Evolutionary conservation across 805 yeast genomes (phyloP), one percentile per base, ranked within the genome.

Genomic region (Zygotorulaspora danielsina): DNA sequence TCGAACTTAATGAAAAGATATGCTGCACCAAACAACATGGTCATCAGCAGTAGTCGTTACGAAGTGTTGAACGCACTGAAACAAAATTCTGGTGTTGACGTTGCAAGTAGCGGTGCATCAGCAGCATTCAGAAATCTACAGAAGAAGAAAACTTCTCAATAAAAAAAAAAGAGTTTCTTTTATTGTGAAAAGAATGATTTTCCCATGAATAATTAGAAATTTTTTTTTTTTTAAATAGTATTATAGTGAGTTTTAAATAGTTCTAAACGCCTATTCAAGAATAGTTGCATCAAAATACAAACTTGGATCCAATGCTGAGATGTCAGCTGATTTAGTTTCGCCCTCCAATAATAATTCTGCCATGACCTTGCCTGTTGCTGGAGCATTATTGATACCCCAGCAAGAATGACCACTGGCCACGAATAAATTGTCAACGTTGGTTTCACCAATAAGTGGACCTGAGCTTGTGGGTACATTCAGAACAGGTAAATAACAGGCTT

Each of bases 361-460:
- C 80, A 90, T 74, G 26, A 93, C 73, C 56, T 86, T 79, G n/a
- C 98, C 98, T 0, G 97, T 89, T 3, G 84, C 97, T 1, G 97
- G 97, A 0, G 96, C 96, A 63, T 93, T 90, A 66, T 90, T 93
- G 47, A 90, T 93, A 16, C 98, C 98, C 98, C 98, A 90, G 65
- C 97, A 93, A 11, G 96, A 84, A 63, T 90, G 98, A 0, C 97
- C 98, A 11, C 90, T 77, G 2, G 96, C 96, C 40, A 90, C 62
- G 52, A 69, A 84, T 45, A 90, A 67, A 44, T 81, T 79, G 16
- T 75, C 77, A 6, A 89, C 94, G 54, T 88, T 88, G 0, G 97
- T 90, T 53, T 85, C 90, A 32, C 98, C 98, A 51, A 90, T 81
- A 38, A 93, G 69, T 0, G 98, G 98, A 5, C 98, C 98, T 2